These are phyloP conservation scores for Mrakia frigida DNA, from an alignment of 768 basidiomycete species.

Conservation along the genomic window DNA sequence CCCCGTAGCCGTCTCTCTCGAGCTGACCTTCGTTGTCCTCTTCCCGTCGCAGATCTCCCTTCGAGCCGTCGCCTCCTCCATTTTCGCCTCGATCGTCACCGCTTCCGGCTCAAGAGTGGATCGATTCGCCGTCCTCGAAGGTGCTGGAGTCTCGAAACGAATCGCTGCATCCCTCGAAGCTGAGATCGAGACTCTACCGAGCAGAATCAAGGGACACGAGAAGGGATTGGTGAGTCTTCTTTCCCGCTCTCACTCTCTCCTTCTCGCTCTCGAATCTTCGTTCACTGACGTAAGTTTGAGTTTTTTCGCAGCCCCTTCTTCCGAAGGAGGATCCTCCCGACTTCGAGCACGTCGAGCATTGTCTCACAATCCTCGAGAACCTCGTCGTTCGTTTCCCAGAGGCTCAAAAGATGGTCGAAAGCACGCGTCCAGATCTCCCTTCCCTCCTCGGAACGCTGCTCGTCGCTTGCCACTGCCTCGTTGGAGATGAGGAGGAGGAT, in stretches of 20 bases:
- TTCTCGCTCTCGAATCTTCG: not conserved
- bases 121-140: not conserved
- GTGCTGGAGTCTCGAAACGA: not conserved
- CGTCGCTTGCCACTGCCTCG: not conserved
- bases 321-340: not conserved
- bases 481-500: not conserved
- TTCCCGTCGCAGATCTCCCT: not conserved
- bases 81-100: conserved; percentile 4
- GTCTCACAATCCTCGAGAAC: conserved; percentile 23
- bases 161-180: not conserved
- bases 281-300: not conserved
- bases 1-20: not conserved
- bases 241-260: not conserved
- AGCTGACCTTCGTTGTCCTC: not conserved
- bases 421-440: not conserved
- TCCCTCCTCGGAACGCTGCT: conserved; percentile 18
- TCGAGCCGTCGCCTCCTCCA: not conserved
- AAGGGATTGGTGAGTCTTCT: conserved; percentile 15
- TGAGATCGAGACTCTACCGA: conserved; percentile 12
- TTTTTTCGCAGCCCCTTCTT: not conserved
- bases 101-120: not conserved
- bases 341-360: conserved; percentile 16
- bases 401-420: not conserved
- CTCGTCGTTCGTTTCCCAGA: conserved; percentile 11
- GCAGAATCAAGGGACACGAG: conserved; percentile 7